phyloP scores from a whole-genome alignment of 192 early-diverging fungal genomes.

The Funneliformis geosporum region DNA sequence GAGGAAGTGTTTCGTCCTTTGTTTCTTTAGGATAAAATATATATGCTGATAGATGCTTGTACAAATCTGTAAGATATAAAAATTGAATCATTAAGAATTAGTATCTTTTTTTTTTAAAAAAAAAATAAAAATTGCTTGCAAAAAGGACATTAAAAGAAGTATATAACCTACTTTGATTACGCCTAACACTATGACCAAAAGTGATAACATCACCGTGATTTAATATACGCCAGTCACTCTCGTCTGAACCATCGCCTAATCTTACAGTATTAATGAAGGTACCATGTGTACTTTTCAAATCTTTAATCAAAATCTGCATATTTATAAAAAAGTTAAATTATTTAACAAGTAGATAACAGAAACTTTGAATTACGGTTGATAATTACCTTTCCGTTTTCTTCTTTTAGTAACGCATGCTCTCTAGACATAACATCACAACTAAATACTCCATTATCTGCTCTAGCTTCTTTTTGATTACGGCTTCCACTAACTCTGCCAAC shows the following conservation, averaged over 20 bases:
- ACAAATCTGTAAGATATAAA: conserved; percentile 8
- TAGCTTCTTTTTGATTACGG: conserved; percentile 32
- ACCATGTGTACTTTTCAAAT: conserved; percentile 32
- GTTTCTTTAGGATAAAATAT: conserved; percentile 23
- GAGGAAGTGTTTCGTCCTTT: too few relatives aligned
- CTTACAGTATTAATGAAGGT: conserved; percentile 30
- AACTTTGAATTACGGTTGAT: neutral
- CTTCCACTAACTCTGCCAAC: conserved; percentile 30
- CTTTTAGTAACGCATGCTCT: conserved; percentile 27
- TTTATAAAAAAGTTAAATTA: neutral
- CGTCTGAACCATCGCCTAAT: neutral
- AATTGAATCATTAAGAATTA: too few relatives aligned
- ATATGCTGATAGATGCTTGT: conserved; percentile 27
- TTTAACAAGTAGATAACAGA: neutral
- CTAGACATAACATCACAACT: conserved; percentile 30
- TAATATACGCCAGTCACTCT: conserved; percentile 16
- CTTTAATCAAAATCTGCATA: conserved; percentile 31
- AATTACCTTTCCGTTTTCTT: conserved; percentile 23
- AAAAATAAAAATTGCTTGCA: neutral
- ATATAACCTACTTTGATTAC: conserved; percentile 29
- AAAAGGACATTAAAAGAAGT: neutral
- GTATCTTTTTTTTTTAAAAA: neutral
- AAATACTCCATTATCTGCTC: conserved; percentile 28
- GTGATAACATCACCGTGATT: conserved; percentile 25
- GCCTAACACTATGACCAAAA: conserved; percentile 31